These are phyloP conservation scores for Lagenaria siceraria DNA, from an alignment of 306 rosid species.

Conservation along the genomic window DNA sequence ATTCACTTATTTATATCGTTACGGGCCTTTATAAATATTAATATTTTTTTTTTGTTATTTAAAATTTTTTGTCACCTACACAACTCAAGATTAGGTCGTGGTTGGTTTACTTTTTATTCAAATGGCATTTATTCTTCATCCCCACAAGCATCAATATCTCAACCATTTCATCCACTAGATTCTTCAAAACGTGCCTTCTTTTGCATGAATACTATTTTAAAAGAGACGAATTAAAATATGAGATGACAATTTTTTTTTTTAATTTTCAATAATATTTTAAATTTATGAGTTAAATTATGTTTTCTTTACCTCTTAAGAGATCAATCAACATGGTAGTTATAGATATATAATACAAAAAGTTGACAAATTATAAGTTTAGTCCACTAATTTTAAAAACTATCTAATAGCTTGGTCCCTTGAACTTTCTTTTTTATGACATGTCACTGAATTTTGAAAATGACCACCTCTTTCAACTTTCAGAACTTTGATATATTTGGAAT, in stretches of 20 bases:
- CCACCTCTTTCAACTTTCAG: too few species aligned
- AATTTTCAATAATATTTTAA: background rate
- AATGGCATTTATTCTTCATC: background rate
- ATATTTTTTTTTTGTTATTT: background rate
- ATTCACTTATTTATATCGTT: too few species aligned
- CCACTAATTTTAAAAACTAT: too few species aligned
- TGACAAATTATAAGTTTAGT: too few species aligned
- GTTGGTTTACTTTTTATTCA: background rate
- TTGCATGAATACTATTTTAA: background rate
- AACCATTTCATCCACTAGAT: background rate
- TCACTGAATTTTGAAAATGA: too few species aligned
- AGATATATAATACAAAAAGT: too few species aligned
- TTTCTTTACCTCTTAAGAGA: background rate
- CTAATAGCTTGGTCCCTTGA: too few species aligned
- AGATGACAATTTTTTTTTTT: background rate
- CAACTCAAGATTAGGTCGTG: background rate
- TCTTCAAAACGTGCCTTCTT: background rate
- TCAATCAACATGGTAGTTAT: background rate
- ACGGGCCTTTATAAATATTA: too few species aligned
- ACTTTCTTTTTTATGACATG: too few species aligned
- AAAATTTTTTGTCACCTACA: background rate
- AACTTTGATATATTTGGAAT: too few species aligned
- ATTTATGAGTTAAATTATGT: background rate
- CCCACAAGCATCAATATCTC: background rate
- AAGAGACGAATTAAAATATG: background rate